These are phyloP conservation scores for Fistulina hepatica DNA, from an alignment of 1,284 basidiomycete genomes.

Conservation along the genomic window DNA sequence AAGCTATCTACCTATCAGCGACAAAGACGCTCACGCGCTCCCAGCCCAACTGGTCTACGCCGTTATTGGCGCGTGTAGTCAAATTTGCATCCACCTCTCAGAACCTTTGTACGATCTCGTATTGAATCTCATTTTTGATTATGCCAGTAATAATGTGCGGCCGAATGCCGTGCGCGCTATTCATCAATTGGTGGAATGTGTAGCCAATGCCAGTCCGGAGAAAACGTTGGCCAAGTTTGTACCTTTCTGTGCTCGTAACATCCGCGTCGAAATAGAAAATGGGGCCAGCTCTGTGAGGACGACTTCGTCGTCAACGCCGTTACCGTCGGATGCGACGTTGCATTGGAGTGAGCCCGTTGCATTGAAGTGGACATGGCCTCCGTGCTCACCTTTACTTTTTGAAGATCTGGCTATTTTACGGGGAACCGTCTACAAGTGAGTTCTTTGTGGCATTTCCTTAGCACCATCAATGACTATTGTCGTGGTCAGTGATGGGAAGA, in stretches of 20 bases:
- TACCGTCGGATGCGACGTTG: constrained; percentile 77
- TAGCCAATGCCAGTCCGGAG: constrained; percentile 69
- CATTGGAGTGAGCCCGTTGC: constrained; percentile 64
- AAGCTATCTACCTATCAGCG: neutral
- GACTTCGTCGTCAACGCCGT: constrained; percentile 61
- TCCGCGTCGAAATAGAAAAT: constrained; percentile 69
- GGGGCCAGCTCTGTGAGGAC: constrained; percentile 81
- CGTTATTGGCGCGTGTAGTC: constrained; percentile 55
- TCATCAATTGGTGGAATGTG: constrained; percentile 78
- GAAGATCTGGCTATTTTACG: constrained; percentile 59
- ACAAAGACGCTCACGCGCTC: constrained; percentile 1
- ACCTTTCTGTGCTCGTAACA: constrained; percentile 63
- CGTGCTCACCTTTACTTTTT: constrained; percentile 3
- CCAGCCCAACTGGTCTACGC: constrained; percentile 60
- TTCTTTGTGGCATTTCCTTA: constrained; percentile 10
- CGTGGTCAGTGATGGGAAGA: neutral
- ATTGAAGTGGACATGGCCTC: too few species aligned
- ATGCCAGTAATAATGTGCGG: constrained; percentile 67
- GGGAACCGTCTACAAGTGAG: constrained; percentile 61
- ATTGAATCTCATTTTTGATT: constrained; percentile 73
- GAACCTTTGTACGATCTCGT: constrained; percentile 75
- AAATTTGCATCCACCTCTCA: constrained; percentile 77
- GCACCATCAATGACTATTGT: neutral
- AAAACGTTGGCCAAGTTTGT: constrained; percentile 75
- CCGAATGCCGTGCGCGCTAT: constrained; percentile 82